phyloP scores from a whole-genome alignment of 208 protist species.

The Acanthamoeba divionensis region DNA sequence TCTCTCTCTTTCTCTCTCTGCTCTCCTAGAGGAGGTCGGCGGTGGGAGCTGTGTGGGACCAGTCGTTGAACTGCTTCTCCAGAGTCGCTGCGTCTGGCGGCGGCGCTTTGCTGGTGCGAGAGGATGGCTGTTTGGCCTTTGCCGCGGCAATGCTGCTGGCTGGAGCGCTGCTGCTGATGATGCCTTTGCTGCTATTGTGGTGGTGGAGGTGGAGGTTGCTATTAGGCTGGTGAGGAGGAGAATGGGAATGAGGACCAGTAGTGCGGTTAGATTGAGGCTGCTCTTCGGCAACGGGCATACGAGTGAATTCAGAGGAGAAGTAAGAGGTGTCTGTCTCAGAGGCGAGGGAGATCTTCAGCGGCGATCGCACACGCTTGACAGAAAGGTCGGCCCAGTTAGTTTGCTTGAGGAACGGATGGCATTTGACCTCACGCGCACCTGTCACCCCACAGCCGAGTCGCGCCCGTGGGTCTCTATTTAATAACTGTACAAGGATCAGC shows the following conservation, averaged over 20 bases:
- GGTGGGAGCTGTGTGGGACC: conserved; percentile 28
- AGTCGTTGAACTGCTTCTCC: conserved; percentile 41
- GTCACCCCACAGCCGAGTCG: background rate
- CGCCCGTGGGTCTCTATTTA: background rate
- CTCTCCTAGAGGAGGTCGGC: conserved; percentile 15
- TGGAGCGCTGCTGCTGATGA: too few species aligned
- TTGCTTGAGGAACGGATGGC: conserved; percentile 28
- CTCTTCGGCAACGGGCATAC: conserved; percentile 29
- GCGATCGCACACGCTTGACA: conserved; percentile 31
- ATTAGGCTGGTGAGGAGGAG: too few species aligned
- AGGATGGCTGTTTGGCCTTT: too few species aligned
- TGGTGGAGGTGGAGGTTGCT: too few species aligned
- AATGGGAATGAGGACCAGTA: too few species aligned
- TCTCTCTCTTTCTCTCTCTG: too few species aligned
- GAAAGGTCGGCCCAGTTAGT: conserved; percentile 38
- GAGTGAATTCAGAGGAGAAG: conserved; percentile 51
- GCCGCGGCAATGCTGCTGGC: background rate
- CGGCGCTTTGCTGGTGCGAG: too few species aligned
- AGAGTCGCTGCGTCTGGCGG: background rate
- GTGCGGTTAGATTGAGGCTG: background rate
- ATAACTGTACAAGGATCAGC: too few species aligned
- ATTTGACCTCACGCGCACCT: conserved; percentile 39
- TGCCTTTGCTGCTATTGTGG: too few species aligned
- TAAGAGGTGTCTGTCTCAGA: conserved; percentile 43
- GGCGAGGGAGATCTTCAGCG: conserved; percentile 20